Percentiles rank a stretch among this genome's conserved stretches.
phyloP scores from a whole-genome alignment of 208 protist species.

The Blastocrithidia nonstop region DNA sequence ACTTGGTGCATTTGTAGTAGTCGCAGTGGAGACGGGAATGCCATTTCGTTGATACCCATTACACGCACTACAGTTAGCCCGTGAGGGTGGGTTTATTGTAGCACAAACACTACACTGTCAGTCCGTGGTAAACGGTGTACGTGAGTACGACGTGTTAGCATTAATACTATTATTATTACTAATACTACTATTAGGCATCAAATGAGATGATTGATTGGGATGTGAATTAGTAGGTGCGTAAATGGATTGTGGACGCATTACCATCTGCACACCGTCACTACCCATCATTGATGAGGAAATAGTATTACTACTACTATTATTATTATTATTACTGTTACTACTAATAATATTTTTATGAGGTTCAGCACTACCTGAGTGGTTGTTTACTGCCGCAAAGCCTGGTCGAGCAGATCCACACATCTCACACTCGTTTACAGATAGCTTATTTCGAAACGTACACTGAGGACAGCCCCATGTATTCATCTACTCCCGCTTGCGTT shows the following conservation, averaged over 20 bases:
- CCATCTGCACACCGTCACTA: no score
- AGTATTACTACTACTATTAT: constrained; percentile 2
- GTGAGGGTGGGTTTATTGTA: constrained; percentile 19
- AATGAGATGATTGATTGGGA: no score
- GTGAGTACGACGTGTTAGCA: no score
- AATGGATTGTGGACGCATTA: no score
- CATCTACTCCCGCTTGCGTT: constrained; percentile 35
- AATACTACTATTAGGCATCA: no score
- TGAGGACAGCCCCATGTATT: constrained; percentile 58
- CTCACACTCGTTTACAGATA: constrained; percentile 23
- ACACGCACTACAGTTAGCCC: constrained; percentile 30
- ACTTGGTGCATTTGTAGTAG: not conserved
- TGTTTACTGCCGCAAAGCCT: constrained; percentile 11
- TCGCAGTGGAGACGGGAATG: constrained; percentile 10
- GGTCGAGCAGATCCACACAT: constrained; percentile 47
- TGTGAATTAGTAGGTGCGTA: no score
- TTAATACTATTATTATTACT: no score
- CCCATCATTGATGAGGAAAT: no score
- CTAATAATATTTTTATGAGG: no score
- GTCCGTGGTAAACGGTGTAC: constrained; percentile 8
- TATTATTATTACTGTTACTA: not conserved
- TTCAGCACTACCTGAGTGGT: not conserved
- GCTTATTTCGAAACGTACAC: constrained; percentile 65
- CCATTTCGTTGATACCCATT: constrained; percentile 56
- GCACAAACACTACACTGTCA: constrained; percentile 57